phyloP scores from a whole-genome alignment of 169 alveolate genomes.

The Plasmodium coatneyi region DNA sequence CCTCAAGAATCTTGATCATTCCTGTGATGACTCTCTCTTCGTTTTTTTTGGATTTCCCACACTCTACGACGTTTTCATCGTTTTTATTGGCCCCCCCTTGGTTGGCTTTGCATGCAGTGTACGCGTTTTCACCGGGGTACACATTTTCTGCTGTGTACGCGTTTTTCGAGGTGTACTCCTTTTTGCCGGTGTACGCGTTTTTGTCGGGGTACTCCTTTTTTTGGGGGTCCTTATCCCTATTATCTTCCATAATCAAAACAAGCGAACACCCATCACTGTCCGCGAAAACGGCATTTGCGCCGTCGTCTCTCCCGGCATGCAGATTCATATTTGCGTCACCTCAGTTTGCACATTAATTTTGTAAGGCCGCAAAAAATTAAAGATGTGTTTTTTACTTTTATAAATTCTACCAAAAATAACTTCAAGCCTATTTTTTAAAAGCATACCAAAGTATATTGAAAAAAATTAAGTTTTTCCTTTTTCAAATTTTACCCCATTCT shows the following conservation, averaged over 20 bases:
- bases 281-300: slow-evolving; percentile 5
- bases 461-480: neutral
- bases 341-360: neutral
- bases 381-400: neutral
- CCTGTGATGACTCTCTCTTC: neutral
- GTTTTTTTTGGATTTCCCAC: neutral
- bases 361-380: neutral
- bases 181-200: neutral
- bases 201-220: neutral
- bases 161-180: neutral
- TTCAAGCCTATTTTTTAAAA: neutral
- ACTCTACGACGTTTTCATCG: neutral
- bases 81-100: neutral
- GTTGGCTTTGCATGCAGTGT: neutral
- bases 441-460: neutral
- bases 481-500: neutral
- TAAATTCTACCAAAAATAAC: neutral
- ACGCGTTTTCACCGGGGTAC: neutral
- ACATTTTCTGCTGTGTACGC: neutral
- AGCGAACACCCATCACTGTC: slow-evolving; percentile 60
- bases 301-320: neutral
- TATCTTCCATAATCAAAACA: slow-evolving; percentile 41
- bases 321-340: slow-evolving; percentile 6
- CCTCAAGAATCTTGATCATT: neutral
- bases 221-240: neutral